Evolutionary conservation across 2,329 filamentous ascomycete species (phyloP).

Genomic region (Pseudocercospora pini-densiflorae): DNA sequence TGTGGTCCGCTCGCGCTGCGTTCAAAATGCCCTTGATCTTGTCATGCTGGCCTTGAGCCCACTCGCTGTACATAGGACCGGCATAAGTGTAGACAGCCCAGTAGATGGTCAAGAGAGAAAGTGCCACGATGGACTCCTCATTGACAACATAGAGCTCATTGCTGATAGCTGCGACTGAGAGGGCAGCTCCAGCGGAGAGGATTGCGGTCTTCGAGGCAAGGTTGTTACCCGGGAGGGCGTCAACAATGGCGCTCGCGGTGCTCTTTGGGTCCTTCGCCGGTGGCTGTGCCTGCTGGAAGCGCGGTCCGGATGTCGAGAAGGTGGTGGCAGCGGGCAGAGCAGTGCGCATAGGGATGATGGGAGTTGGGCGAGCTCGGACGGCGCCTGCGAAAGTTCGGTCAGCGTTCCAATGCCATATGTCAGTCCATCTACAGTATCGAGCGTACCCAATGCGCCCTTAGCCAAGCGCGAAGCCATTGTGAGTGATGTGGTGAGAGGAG

Average conservation of each 20-base stretch:
- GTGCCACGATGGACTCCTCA: constrained; percentile 94
- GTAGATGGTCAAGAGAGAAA: constrained; percentile 94
- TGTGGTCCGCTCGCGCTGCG: constrained; percentile 91
- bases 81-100: constrained; percentile 89
- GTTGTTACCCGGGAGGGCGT: constrained; percentile 89
- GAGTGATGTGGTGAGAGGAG: constrained; percentile 58
- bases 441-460: constrained; percentile 93
- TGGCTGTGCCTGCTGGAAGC: constrained; percentile 61
- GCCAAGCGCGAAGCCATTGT: constrained; percentile 97
- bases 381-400: constrained; percentile 66
- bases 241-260: constrained; percentile 95
- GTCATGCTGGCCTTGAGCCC: constrained; percentile 84
- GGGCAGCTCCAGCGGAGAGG: constrained; percentile 87
- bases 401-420: constrained; percentile 21
- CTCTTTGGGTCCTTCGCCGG: constrained; percentile 89
- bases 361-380: constrained; percentile 70
- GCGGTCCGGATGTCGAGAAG: constrained; percentile 67
- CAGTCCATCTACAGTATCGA: background rate
- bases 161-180: constrained; percentile 94
- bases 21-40: constrained; percentile 97
- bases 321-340: constrained; percentile 75
- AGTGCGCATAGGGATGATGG: constrained; percentile 67
- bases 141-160: constrained; percentile 99
- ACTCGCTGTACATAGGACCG: constrained; percentile 88
- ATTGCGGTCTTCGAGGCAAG: constrained; percentile 96